phyloP scores from a whole-genome alignment of 305 asterid genomes.

The Solanum chacoense region DNA sequence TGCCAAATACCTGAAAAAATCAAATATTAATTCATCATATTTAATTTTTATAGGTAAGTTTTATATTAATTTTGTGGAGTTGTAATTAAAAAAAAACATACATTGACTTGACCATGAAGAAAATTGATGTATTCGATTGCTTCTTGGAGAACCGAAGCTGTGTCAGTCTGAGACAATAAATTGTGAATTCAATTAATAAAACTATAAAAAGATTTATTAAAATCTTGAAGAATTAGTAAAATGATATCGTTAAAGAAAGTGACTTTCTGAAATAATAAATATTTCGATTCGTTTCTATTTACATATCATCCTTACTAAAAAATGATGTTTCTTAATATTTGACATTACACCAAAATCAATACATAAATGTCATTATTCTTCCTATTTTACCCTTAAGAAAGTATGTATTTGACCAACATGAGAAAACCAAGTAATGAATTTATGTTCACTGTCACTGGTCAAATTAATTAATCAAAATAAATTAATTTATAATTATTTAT shows the following conservation, averaged over 20 bases:
- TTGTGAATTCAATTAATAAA: not conserved
- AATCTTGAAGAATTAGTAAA: not conserved
- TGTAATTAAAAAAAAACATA: conserved; percentile 5
- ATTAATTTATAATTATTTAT: too few species aligned
- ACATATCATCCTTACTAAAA: not conserved
- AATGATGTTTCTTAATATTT: too few species aligned
- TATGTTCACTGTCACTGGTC: not conserved
- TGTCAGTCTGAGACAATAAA: conserved; percentile 52
- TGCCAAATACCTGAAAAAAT: not conserved
- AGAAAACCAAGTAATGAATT: not conserved
- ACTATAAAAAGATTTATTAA: not conserved
- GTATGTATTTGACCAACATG: not conserved
- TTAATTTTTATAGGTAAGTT: too few species aligned
- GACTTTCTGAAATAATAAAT: too few species aligned
- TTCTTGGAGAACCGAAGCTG: conserved; percentile 91
- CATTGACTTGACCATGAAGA: conserved; percentile 85
- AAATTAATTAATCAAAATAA: too few species aligned
- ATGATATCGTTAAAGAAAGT: too few species aligned
- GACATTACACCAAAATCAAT: not conserved
- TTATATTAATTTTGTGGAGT: not conserved
- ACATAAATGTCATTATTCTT: not conserved
- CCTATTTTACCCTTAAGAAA: too few species aligned
- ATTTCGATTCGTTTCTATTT: too few species aligned
- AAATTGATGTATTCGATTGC: conserved; percentile 78
- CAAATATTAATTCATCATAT: not conserved